phyloP scores from a whole-genome alignment of 345 rosid genomes.

The Populus simonii region DNA sequence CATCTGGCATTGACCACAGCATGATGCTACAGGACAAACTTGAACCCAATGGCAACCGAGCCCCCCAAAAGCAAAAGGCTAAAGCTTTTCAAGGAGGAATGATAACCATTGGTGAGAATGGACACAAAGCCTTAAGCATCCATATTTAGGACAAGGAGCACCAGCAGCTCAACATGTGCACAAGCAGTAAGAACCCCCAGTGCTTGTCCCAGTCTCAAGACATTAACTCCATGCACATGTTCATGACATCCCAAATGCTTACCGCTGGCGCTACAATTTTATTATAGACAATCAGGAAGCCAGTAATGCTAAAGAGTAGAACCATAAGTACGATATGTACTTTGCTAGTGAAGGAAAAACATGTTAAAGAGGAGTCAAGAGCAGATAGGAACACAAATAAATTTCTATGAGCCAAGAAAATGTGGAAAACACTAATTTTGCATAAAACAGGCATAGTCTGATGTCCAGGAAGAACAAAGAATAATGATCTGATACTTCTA shows the following conservation, averaged over 20 bases:
- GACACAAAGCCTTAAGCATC: neutral
- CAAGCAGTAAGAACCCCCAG: neutral
- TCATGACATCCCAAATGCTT: neutral
- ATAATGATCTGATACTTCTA: neutral
- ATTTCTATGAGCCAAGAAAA: neutral
- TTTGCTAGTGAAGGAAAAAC: neutral
- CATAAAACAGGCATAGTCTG: neutral
- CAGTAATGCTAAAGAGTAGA: neutral
- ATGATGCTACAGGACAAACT: neutral
- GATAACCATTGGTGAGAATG: neutral
- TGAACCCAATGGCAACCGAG: neutral
- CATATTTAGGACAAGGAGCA: neutral
- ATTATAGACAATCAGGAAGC: neutral
- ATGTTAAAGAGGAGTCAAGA: neutral
- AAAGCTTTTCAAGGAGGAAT: neutral
- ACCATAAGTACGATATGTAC: no score
- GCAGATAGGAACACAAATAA: neutral
- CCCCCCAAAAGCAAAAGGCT: neutral
- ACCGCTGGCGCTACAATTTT: neutral
- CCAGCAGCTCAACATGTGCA: neutral
- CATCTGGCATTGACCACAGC: neutral
- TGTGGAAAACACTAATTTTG: neutral
- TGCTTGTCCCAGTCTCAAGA: neutral
- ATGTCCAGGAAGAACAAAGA: neutral
- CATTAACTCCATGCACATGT: neutral